A percentile compares a stretch with the other conserved stretches of the same genome.
Conservation (phyloP, 345 rosid species). For the Citropsis articulata region DNA sequence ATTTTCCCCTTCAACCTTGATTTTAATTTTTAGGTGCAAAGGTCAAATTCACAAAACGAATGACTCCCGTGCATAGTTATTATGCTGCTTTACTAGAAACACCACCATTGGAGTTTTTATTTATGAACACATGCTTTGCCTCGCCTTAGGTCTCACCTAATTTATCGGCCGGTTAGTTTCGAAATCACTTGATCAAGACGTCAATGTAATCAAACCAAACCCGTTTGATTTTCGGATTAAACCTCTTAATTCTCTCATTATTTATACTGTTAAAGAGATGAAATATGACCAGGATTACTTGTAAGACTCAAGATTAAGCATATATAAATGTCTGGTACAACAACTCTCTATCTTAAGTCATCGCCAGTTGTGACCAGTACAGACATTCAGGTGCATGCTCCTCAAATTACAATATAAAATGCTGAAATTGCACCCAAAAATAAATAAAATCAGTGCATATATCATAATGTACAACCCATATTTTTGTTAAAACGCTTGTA, state of each 20-base stretch:
- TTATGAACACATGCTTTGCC: not conserved
- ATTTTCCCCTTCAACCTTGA: too few species aligned
- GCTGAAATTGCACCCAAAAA: not conserved
- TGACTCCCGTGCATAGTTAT: not conserved
- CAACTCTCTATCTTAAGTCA: not conserved
- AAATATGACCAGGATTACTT: not conserved
- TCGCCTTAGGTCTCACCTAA: conserved; percentile 12
- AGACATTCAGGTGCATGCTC: too few species aligned
- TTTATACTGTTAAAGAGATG: not conserved
- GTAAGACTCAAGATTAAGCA: not conserved
- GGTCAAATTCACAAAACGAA: not conserved
- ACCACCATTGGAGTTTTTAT: not conserved
- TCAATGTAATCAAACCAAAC: conserved; percentile 11
- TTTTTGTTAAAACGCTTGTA: too few species aligned
- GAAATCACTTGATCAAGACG: not conserved
- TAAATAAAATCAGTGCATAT: not conserved
- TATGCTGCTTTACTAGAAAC: not conserved
- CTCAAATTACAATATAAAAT: not conserved
- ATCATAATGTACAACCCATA: too few species aligned
- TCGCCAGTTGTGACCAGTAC: not conserved
- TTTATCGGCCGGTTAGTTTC: conserved; percentile 7
- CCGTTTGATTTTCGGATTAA: not conserved
- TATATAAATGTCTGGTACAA: not conserved
- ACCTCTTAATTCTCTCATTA: not conserved
- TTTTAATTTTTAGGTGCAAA: not conserved